These are phyloP conservation scores for Friedmanniomyces simplex DNA, from an alignment of 495 filamentous ascomycete species.

Conservation along the genomic window DNA sequence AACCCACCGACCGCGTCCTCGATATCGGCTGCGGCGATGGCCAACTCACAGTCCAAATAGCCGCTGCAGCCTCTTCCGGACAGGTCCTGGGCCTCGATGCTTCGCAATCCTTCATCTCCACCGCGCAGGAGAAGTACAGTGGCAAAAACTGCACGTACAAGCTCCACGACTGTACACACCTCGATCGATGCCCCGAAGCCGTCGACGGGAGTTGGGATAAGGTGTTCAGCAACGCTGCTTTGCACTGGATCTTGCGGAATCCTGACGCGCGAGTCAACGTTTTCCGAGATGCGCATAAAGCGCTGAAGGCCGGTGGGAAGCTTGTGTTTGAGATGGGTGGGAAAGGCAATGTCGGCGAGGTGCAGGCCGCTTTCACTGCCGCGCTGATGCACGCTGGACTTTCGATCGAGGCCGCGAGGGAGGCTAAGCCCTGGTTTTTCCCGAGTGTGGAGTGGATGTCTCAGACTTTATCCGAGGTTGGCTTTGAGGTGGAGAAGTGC, in stretches of 20 bases:
- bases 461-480: constrained; percentile 41
- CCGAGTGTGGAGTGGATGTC: constrained; percentile 50
- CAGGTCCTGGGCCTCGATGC: constrained; percentile 54
- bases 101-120: constrained; percentile 54
- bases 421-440: constrained; percentile 62
- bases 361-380: constrained; percentile 46
- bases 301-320: constrained; percentile 46
- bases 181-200: constrained; percentile 25
- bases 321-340: constrained; percentile 70
- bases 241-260: constrained; percentile 65
- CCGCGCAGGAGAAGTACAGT: constrained; percentile 37
- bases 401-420: constrained; percentile 37
- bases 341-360: constrained; percentile 57
- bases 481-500: constrained; percentile 49
- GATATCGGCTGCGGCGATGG: constrained; percentile 74
- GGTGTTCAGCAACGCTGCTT: constrained; percentile 66
- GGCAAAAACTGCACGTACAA: constrained; percentile 30
- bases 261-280: constrained; percentile 29
- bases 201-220: constrained; percentile 42
- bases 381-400: constrained; percentile 45
- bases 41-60: constrained; percentile 49
- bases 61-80: constrained; percentile 30
- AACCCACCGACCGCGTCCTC: constrained; percentile 49
- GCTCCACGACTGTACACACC: constrained; percentile 39
- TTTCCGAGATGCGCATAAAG: constrained; percentile 37